These are phyloP conservation scores for Nakaseomyces nivariensis DNA, from an alignment of 1,139 yeast species.

Conservation along the genomic window DNA sequence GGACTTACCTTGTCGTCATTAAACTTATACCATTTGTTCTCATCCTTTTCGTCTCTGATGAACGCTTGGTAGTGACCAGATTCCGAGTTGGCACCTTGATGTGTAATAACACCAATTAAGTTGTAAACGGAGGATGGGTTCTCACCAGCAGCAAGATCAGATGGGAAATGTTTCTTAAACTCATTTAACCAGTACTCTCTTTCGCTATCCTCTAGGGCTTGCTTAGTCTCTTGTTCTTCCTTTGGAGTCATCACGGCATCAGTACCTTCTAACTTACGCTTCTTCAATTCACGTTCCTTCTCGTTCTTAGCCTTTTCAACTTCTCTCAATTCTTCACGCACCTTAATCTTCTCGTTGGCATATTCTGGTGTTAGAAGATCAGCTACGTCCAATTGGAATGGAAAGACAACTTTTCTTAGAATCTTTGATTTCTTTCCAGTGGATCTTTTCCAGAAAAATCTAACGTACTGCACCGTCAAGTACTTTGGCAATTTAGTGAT, in stretches of 20 bases:
- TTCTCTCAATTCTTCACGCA: slow-evolving; percentile 69
- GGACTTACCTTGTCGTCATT: slow-evolving; percentile 85
- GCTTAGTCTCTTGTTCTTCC: slow-evolving; percentile 30
- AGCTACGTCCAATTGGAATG: slow-evolving; percentile 80
- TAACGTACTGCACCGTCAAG: slow-evolving; percentile 81
- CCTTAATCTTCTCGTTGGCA: slow-evolving; percentile 52
- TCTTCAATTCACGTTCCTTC: slow-evolving; percentile 65
- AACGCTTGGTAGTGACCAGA: slow-evolving; percentile 96
- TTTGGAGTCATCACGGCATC: slow-evolving; percentile 29
- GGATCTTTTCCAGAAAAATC: slow-evolving; percentile 94
- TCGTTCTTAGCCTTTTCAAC: slow-evolving; percentile 71
- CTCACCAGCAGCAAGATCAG: slow-evolving; percentile 42
- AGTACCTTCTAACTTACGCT: slow-evolving; percentile 39
- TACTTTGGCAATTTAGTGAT: slow-evolving; percentile 79
- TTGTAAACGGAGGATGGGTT: slow-evolving; percentile 86
- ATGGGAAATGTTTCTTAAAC: slow-evolving; percentile 31
- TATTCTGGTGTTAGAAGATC: slow-evolving; percentile 76
- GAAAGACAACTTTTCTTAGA: slow-evolving; percentile 87
- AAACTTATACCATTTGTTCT: slow-evolving; percentile 84
- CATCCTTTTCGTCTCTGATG: slow-evolving; percentile 62
- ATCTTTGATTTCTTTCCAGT: slow-evolving; percentile 87
- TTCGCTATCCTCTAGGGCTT: slow-evolving; percentile 28
- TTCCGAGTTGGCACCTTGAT: slow-evolving; percentile 92
- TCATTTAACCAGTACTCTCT: slow-evolving; percentile 33
- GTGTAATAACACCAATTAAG: slow-evolving; percentile 76